These are phyloP conservation scores for Pisolithus marmoratus DNA, from an alignment of 768 basidiomycete species.

Conservation along the genomic window DNA sequence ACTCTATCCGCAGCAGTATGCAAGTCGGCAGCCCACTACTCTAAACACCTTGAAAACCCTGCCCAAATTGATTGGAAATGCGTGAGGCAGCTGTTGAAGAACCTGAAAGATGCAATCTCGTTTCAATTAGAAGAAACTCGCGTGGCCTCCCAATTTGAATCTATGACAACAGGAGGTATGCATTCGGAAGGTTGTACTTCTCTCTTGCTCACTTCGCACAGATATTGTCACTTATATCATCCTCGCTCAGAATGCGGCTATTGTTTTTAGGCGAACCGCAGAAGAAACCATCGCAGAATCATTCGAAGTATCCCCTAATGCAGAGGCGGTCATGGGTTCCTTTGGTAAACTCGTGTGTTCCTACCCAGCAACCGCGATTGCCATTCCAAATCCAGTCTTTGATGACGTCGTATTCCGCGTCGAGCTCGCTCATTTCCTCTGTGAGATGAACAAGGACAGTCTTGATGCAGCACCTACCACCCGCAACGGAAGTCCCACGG, in stretches of 20 bases:
- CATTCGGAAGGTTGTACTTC: too few species aligned
- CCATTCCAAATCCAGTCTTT: too few species aligned
- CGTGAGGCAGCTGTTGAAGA: conserved; percentile 4
- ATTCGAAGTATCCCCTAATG: conserved; percentile 35
- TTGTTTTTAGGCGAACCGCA: conserved; percentile 29
- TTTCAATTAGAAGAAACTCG: conserved; percentile 2
- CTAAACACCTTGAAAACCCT: not conserved
- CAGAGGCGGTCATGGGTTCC: conserved; percentile 25
- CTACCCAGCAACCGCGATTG: too few species aligned
- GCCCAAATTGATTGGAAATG: not conserved
- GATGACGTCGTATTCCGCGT: too few species aligned
- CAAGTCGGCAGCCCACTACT: conserved; percentile 11
- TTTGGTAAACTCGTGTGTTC: conserved; percentile 28
- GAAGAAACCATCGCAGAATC: conserved; percentile 29
- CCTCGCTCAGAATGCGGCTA: conserved; percentile 19
- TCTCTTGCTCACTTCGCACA: conserved; percentile 8
- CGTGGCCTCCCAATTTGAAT: conserved; percentile 10
- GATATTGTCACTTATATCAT: conserved; percentile 23
- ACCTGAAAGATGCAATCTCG: not conserved
- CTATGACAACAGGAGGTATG: conserved; percentile 22
- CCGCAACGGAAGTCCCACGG: too few species aligned
- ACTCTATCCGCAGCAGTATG: conserved; percentile 18
- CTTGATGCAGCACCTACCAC: conserved; percentile 6
- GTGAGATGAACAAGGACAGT: conserved; percentile 21
- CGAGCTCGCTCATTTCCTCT: too few species aligned